Conservation (phyloP, 331 rosid genomes). For the Pyracantha coccinea region DNA sequence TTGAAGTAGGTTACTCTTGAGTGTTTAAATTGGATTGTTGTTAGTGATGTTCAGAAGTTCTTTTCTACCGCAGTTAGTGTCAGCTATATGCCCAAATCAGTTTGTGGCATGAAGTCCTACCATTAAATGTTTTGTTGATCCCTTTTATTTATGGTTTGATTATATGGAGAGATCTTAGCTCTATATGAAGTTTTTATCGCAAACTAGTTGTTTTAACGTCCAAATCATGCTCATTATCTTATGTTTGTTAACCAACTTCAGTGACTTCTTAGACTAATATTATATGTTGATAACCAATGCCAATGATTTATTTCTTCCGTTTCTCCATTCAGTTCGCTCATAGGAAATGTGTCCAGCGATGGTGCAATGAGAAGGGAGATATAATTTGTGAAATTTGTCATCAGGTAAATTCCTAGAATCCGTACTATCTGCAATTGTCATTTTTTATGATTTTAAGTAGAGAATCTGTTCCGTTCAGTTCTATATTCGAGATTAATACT, state of each 20-base stretch:
- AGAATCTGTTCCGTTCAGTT: not conserved
- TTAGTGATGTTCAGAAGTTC: not conserved
- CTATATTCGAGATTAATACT: not conserved
- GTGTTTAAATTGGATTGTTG: not conserved
- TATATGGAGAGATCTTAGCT: not conserved
- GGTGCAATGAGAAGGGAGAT: constrained; percentile 69
- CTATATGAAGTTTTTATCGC: not conserved
- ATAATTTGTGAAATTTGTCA: constrained; percentile 54
- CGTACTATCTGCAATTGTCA: not conserved
- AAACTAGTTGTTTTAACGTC: not conserved
- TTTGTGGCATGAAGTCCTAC: not conserved
- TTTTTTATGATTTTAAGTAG: not conserved
- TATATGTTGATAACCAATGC: not conserved
- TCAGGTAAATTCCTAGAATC: constrained; percentile 29
- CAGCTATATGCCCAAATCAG: not conserved
- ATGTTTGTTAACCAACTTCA: not conserved
- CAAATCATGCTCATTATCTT: not conserved
- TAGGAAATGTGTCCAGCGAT: constrained; percentile 50
- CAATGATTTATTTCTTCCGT: not conserved
- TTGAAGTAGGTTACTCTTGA: not conserved
- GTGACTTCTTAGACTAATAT: not conserved
- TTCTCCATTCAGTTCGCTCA: constrained; percentile 43
- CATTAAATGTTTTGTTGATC: too few species aligned
- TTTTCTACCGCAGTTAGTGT: not conserved
- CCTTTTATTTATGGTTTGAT: not conserved